phyloP scores from a whole-genome alignment of 169 alveolate genomes.

The Plasmodium gonderi region DNA sequence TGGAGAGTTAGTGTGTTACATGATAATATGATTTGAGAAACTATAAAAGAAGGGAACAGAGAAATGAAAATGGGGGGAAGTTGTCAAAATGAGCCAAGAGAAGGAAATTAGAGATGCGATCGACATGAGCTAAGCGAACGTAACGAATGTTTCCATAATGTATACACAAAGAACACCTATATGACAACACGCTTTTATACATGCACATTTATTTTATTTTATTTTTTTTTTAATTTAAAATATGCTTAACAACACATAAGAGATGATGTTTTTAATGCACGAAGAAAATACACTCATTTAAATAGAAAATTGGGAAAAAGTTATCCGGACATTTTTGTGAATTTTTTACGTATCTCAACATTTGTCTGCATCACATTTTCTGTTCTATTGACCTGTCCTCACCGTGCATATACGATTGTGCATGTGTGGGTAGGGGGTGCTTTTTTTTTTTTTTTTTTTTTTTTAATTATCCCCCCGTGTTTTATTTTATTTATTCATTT shows the following conservation, averaged over 20 bases:
- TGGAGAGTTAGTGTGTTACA: conserved; percentile 83
- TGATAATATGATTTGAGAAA: conserved; percentile 15
- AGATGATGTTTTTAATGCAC: background rate
- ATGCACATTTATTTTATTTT: background rate
- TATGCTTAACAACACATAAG: background rate
- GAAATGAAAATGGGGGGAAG: background rate
- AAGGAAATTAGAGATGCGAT: background rate
- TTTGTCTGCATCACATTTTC: background rate
- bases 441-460: background rate
- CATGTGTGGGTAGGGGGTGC: background rate
- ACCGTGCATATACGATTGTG: too few species aligned
- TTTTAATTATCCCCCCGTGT: background rate
- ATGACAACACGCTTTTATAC: background rate
- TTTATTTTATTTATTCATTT: background rate
- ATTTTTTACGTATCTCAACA: background rate
- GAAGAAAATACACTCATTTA: background rate
- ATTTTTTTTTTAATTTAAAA: background rate
- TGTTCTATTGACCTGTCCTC: background rate
- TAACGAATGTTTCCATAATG: background rate
- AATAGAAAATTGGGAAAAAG: background rate
- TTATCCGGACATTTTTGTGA: background rate
- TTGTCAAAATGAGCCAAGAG: background rate
- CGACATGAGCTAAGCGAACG: background rate
- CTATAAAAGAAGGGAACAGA: background rate
- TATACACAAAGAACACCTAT: background rate